phyloP scores from a whole-genome alignment of 2,329 filamentous ascomycete species.

The Mollisiaceae sp. region DNA sequence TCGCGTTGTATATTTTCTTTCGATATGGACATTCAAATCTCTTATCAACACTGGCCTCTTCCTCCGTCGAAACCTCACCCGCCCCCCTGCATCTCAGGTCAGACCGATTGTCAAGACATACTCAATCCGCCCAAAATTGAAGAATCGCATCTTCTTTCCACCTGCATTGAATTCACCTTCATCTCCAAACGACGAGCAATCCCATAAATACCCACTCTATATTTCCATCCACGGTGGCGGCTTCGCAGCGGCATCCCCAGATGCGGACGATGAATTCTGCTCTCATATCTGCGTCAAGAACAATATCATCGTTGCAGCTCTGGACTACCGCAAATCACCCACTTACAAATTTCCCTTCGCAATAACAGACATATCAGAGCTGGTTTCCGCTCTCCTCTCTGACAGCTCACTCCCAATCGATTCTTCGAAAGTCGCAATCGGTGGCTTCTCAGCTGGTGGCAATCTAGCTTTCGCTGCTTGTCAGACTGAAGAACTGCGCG shows the following conservation, averaged over 20 bases:
- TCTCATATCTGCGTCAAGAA: constrained; percentile 47
- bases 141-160: constrained; percentile 48
- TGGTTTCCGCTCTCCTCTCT: constrained; percentile 48
- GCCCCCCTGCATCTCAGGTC: constrained; percentile 6
- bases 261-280: constrained; percentile 53
- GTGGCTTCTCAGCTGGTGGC: constrained; percentile 57
- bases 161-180: constrained; percentile 11
- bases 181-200: too few relatives aligned
- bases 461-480: constrained; percentile 51
- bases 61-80: neutral
- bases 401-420: constrained; percentile 54
- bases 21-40: constrained; percentile 18
- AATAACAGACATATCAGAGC: constrained; percentile 51
- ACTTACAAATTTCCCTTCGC: constrained; percentile 49
- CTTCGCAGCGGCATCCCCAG: constrained; percentile 51
- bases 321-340: constrained; percentile 57
- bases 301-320: constrained; percentile 50
- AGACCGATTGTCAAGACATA: constrained; percentile 17
- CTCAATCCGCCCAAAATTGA: constrained; percentile 29
- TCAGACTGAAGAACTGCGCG: constrained; percentile 45
- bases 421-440: constrained; percentile 46
- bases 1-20: constrained; percentile 16
- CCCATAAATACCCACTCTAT: constrained; percentile 38
- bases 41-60: constrained; percentile 5
- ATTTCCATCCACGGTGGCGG: constrained; percentile 58